A percentile compares a stretch with the other conserved stretches of the same genome.
These are phyloP conservation scores for Euphrasia arctica DNA, from an alignment of 305 asterid genomes.

Conservation along the genomic window DNA sequence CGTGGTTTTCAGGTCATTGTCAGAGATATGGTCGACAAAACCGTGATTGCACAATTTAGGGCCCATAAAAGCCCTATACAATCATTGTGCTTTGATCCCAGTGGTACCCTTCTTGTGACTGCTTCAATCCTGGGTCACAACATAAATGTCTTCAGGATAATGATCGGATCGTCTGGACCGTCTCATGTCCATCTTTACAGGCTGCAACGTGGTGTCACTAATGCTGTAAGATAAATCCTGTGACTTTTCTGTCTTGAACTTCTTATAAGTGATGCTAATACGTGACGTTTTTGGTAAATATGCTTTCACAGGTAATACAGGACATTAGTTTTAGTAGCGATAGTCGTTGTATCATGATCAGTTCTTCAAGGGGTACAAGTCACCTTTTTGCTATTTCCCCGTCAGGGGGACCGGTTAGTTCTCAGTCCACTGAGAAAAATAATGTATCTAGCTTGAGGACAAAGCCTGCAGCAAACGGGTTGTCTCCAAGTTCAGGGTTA, in stretches of 20 bases:
- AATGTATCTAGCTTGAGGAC: constrained; percentile 8
- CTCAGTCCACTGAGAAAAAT: constrained; percentile 42
- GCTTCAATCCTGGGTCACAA: constrained; percentile 96
- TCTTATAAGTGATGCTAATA: neutral
- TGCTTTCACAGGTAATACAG: constrained; percentile 72
- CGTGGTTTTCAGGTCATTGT: constrained; percentile 65
- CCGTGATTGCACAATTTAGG: constrained; percentile 75
- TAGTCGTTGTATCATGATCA: constrained; percentile 78
- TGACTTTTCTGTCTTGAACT: neutral
- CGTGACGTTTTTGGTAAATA: neutral
- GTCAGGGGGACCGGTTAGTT: constrained; percentile 54
- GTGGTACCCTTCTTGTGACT: constrained; percentile 72
- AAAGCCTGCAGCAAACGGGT: no score
- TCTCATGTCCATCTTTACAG: constrained; percentile 73
- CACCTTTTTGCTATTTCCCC: constrained; percentile 86
- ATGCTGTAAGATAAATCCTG: constrained; percentile 55
- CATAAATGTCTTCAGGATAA: constrained; percentile 77
- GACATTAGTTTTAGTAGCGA: constrained; percentile 88
- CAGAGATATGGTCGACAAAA: constrained; percentile 65
- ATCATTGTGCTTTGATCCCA: constrained; percentile 85
- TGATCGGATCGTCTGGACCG: constrained; percentile 43
- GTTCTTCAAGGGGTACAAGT: constrained; percentile 88
- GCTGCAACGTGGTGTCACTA: constrained; percentile 90
- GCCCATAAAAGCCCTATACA: constrained; percentile 91
- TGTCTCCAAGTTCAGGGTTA: constrained; percentile 38